Evolutionary conservation across 495 filamentous ascomycete species (phyloP).

Genomic region (Talaromyces borbonicus): DNA sequence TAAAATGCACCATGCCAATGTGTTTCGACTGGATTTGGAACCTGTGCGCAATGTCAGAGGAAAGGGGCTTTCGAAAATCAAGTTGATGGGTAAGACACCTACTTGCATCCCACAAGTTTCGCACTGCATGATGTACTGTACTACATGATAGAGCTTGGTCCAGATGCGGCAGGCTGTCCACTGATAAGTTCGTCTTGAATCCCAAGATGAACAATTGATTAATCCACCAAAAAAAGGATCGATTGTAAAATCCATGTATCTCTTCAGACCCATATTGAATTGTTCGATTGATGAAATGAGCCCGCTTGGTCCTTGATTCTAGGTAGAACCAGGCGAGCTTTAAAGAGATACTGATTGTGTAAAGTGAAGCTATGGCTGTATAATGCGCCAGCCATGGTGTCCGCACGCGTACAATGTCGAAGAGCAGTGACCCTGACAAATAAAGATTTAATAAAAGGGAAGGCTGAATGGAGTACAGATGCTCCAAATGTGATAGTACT

Average conservation of each 20-base stretch:
- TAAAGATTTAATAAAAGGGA: background rate
- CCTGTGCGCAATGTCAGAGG: background rate
- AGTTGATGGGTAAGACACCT: background rate
- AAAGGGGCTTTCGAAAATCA: background rate
- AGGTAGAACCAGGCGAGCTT: constrained; percentile 2
- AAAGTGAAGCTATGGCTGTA: background rate
- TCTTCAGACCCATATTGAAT: constrained; percentile 31
- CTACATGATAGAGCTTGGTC: constrained; percentile 27
- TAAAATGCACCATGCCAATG: constrained; percentile 25
- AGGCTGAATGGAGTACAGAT: constrained; percentile 2
- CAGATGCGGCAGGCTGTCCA: constrained; percentile 30
- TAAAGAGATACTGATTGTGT: background rate
- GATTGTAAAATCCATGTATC: constrained; percentile 37
- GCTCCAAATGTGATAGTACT: constrained; percentile 3
- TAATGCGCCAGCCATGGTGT: constrained; percentile 2
- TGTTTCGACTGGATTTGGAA: constrained; percentile 12
- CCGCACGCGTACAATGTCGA: constrained; percentile 3
- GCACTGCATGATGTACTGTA: constrained; percentile 20
- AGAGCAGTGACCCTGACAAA: constrained; percentile 1
- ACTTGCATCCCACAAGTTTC: constrained; percentile 27
- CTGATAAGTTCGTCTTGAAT: constrained; percentile 28
- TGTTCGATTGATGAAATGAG: background rate
- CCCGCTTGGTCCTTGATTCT: background rate
- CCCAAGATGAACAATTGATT: constrained; percentile 39
- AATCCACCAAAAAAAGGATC: constrained; percentile 46